Evolutionary conservation across 495 filamentous ascomycete genomes (phyloP), one percentile per base, ranked within the genome.

Genomic region (Podospora anserina): DNA sequence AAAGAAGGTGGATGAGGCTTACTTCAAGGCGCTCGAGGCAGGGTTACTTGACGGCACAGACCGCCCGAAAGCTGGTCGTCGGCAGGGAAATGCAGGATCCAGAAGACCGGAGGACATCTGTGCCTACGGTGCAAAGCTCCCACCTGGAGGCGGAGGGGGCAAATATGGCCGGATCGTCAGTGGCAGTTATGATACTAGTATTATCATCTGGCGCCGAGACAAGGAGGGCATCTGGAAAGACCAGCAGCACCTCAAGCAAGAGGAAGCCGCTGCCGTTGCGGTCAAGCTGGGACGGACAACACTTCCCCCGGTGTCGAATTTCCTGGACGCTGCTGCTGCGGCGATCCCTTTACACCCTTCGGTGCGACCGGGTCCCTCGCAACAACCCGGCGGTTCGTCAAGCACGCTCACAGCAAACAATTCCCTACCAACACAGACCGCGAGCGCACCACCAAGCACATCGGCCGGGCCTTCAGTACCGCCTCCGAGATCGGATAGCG

Each of bases 111-210:
- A 89, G 55, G 88, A 95, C 72, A 89, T 96, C 66, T 88, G 85
- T 63, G 90, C 91, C 0, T 83, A 90, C 61, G 93, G 93, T 6
- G 92, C 92, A 2, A 92, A 89, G 69, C 83, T 97, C 13, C 93
- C 93, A 23, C 93, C 93, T 2, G 93, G 93, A 30, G 93, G 93
- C 18, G 93, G 93, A 23, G 93, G 93, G 18, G 92, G 92, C 74
- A 83, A 83, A 69, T 94, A 94, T 84, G 90, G 88, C 27, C 86
- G 93, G 19, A 98, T 99, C 67, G 91, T 99, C 20, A 96, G 92
- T 16, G 95, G 95, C 26, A 96, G 92, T 6, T 99, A 99, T 72
- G 95, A 99, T 71, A 92, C 97, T 79, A 92, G 88, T 53, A 92
- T 99, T 67, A 91, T 97, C 69, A 91, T 99, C 62, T 99, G 95